phyloP scores from a whole-genome alignment of 495 filamentous ascomycete genomes.

The Aspergillus heteromorphus region DNA sequence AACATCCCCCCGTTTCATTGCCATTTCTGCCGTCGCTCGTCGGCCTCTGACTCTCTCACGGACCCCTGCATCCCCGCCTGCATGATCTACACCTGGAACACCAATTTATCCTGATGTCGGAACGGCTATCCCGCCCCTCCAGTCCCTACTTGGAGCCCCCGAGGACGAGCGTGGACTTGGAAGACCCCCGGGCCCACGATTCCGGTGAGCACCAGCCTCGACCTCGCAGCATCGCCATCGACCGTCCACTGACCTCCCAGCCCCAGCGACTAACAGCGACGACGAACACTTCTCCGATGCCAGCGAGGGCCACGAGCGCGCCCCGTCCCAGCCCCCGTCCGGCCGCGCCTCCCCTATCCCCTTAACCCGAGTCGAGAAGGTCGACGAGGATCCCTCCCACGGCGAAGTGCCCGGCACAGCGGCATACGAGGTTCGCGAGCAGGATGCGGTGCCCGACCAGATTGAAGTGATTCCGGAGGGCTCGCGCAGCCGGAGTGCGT shows the following conservation, averaged over 20 bases:
- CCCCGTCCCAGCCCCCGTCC: slow-evolving; percentile 29
- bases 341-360: slow-evolving; percentile 52
- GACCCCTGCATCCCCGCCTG: slow-evolving; percentile 5
- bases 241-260: background rate
- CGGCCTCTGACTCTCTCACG: background rate
- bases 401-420: slow-evolving; percentile 59
- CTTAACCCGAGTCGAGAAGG: slow-evolving; percentile 55
- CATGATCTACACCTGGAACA: slow-evolving; percentile 17
- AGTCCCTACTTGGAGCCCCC: slow-evolving; percentile 57
- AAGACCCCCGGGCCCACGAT: slow-evolving; percentile 80
- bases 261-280: slow-evolving; percentile 57
- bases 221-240: background rate
- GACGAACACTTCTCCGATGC: slow-evolving; percentile 92
- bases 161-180: slow-evolving; percentile 54
- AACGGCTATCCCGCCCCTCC: slow-evolving; percentile 32
- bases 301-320: slow-evolving; percentile 55
- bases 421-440: slow-evolving; percentile 51
- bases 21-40: slow-evolving; percentile 12
- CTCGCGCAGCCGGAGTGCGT: slow-evolving; percentile 40
- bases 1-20: slow-evolving; percentile 16
- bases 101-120: slow-evolving; percentile 33
- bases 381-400: slow-evolving; percentile 51
- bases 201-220: slow-evolving; percentile 50
- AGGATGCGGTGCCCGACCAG: slow-evolving; percentile 63
- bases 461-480: slow-evolving; percentile 58